phyloP scores from a whole-genome alignment of 2,329 filamentous ascomycete species.

The Fusarium temperatum region DNA sequence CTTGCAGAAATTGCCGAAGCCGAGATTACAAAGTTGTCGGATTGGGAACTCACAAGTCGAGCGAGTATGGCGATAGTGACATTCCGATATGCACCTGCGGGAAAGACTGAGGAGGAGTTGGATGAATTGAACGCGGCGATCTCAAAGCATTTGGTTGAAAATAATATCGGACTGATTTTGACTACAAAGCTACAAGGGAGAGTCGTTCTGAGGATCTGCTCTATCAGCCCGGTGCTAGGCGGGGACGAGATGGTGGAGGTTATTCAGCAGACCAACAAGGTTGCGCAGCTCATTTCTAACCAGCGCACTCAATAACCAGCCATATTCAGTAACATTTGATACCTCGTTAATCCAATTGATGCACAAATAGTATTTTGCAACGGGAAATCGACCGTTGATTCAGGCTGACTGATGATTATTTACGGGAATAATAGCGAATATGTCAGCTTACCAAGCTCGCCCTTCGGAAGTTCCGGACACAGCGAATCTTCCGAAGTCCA shows the following conservation, averaged over 20 bases:
- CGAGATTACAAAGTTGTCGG: neutral
- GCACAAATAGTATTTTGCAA: fast-evolving
- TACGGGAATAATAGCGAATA: neutral
- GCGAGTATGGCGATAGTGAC: constrained; percentile 19
- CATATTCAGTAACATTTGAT: neutral
- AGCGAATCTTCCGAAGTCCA: neutral
- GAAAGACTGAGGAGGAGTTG: neutral
- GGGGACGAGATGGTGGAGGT: neutral
- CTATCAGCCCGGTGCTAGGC: neutral
- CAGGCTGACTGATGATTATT: neutral
- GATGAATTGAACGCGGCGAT: neutral
- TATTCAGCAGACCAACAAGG: neutral
- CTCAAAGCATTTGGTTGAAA: neutral
- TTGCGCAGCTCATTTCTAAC: neutral
- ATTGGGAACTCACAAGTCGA: constrained; percentile 7
- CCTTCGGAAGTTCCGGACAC: neutral
- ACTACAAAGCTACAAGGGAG: neutral
- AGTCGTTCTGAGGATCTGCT: constrained; percentile 8
- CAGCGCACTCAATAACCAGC: neutral
- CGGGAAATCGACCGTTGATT: neutral
- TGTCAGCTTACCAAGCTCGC: neutral
- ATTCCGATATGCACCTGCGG: neutral
- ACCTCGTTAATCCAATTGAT: neutral
- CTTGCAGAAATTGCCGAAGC: neutral
- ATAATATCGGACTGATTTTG: neutral